Conservation (phyloP, 306 rosid species). For the Lupinus albus region DNA sequence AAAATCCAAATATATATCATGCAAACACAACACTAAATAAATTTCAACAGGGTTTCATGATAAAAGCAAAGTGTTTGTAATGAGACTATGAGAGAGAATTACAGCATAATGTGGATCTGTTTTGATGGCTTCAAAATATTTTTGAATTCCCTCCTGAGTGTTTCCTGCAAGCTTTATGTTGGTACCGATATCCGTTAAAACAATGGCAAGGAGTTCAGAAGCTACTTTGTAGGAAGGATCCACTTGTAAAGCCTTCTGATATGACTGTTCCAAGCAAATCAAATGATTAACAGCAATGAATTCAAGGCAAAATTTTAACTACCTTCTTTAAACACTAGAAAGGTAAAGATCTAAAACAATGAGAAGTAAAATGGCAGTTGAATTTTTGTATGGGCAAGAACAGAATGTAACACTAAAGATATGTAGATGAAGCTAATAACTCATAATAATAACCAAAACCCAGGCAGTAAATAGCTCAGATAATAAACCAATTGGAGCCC, state of each 20-base stretch:
- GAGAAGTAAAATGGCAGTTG: not conserved
- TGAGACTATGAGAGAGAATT: conserved; percentile 38
- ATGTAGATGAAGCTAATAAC: not conserved
- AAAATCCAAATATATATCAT: conserved; percentile 13
- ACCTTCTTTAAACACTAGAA: conserved; percentile 28
- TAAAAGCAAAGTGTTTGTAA: conserved; percentile 27
- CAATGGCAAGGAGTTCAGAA: conserved; percentile 94
- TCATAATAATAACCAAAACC: not conserved
- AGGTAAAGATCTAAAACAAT: not conserved
- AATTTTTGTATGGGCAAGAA: conserved; percentile 10
- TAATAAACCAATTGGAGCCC: not conserved
- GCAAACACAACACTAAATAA: conserved; percentile 22
- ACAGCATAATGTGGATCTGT: conserved; percentile 95
- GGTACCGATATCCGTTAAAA: conserved; percentile 97
- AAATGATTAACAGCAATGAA: conserved; percentile 9
- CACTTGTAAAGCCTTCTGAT: conserved; percentile 81
- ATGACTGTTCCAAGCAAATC: conserved; percentile 74
- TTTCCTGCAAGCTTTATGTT: conserved; percentile 95
- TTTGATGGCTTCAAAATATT: conserved; percentile 93
- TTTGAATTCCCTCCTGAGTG: conserved; percentile 95
- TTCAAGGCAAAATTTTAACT: conserved; percentile 21
- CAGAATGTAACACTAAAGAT: conserved; percentile 30
- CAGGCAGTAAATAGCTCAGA: not conserved
- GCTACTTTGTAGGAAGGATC: conserved; percentile 88
- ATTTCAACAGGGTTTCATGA: not conserved